Percentiles rank a stretch among this genome's conserved stretches.
phyloP scores from a whole-genome alignment of 345 rosid species.

The Noccaea caerulescens region DNA sequence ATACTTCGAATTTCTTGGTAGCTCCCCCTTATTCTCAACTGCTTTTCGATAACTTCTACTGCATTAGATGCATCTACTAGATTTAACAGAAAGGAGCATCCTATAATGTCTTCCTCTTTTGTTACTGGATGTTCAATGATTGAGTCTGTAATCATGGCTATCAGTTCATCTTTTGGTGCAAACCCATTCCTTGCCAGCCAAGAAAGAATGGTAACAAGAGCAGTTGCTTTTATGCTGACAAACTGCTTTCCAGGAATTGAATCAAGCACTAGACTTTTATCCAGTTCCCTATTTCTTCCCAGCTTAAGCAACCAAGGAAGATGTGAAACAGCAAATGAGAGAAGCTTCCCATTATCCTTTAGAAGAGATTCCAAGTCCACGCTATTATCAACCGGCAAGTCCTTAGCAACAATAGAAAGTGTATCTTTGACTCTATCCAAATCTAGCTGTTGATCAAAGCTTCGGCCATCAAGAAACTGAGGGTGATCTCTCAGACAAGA shows the following conservation, averaged over 20 bases:
- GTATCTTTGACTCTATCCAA: conserved; percentile 52
- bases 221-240: conserved; percentile 65
- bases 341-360: conserved; percentile 71
- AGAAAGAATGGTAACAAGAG: conserved; percentile 65
- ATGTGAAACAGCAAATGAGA: conserved; percentile 70
- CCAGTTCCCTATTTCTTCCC: conserved; percentile 52
- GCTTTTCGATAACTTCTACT: conserved; percentile 90
- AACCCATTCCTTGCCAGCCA: conserved; percentile 90
- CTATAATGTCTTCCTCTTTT: conserved; percentile 82
- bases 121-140: conserved; percentile 82
- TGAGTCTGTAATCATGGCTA: conserved; percentile 78
- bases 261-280: conserved; percentile 54
- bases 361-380: conserved; percentile 63
- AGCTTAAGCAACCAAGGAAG: conserved; percentile 93
- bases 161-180: conserved; percentile 81
- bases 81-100: conserved; percentile 89
- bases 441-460: conserved; percentile 51
- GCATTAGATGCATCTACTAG: conserved; percentile 86
- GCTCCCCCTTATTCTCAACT: conserved; percentile 69
- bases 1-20: conserved; percentile 88
- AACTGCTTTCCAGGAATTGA: conserved; percentile 65
- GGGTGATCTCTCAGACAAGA: conserved; percentile 57
- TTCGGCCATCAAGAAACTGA: conserved; percentile 51
- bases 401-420: conserved; percentile 66
- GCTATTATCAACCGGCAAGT: conserved; percentile 57